Base-by-base conservation (phyloP, 129 eudicot species). In the sunflower (Helianthus annuus) region DNA sequence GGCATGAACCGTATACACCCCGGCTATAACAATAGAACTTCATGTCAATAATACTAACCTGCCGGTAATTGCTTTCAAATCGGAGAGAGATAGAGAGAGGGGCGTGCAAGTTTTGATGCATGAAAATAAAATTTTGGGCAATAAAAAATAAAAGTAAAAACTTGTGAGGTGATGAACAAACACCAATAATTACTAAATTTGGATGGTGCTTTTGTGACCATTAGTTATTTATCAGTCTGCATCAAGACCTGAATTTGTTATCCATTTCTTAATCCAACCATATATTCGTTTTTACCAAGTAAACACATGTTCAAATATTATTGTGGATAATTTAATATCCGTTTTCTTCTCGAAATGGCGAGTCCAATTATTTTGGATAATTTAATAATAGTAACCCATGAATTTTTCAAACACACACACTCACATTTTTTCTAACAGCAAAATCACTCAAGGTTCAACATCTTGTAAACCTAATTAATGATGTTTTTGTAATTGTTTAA, bases 181-280 rank as follows among this genome's bases (percentile, higher is more conserved):
- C 19, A 56, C 44, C 52, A 55, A 66, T 54, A 75, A 7, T 55
- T 66, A 45, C 79, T 56, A 66, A 75, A 75, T 56, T 3, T 44
- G 60, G 68, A 66, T 66, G 39, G 51, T 56, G 22, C 34, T 54
- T 22, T 66, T 75, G 60, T 75, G 74, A 66, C 79, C 79, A 42
- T 75, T 66, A 15, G 24, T 56, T 45, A 15, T 11, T 46, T 29
- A 32, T 53, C 7, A 17, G 17, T 57, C 15, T 44, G 10, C 4
- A 29, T 72, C 79, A 75, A 36, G 38, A 5, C 49, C 67, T 42
- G 55, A 53, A 38, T 42, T 40, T 13, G n/a, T 54, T 66, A 45
- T 75, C 66, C 42, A 44, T 15, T 42, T 75, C 73, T 66, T 42
- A 55, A 55, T 75, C 73, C 73, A 54, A 15, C 36, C 64, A 66